Percentiles rank a stretch among this genome's conserved stretches.
Evolutionary conservation across 352 stramenopile genomes (phyloP).

Genomic region (Phytophthora podocarpi): DNA sequence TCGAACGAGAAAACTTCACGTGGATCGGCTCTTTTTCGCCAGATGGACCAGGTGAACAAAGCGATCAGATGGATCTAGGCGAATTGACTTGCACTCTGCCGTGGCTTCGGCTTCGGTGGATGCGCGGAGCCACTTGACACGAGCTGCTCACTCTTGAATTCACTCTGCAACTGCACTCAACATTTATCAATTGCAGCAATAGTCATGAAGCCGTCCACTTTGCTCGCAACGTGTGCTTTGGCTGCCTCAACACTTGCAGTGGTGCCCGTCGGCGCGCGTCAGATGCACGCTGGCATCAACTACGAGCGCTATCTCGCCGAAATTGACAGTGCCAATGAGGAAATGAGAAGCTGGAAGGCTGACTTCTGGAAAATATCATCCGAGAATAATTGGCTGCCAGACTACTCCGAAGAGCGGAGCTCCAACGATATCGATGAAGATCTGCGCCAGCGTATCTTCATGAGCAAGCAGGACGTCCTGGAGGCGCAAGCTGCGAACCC

Average conservation of each 20-base stretch:
- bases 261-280: slow-evolving; percentile 7
- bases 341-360: slow-evolving; percentile 44
- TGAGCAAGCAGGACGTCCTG: slow-evolving; percentile 48
- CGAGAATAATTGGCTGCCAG: slow-evolving; percentile 44
- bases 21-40: slow-evolving; percentile 19
- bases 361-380: slow-evolving; percentile 39
- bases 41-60: slow-evolving; percentile 18
- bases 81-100: slow-evolving; percentile 7
- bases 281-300: slow-evolving; percentile 53
- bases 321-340: slow-evolving; percentile 37
- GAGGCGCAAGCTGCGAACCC: slow-evolving; percentile 44
- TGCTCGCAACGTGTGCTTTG: slow-evolving; percentile 14
- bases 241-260: slow-evolving; percentile 19
- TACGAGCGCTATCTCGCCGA: slow-evolving; percentile 51
- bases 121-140: not conserved
- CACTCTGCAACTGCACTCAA: slow-evolving; percentile 7
- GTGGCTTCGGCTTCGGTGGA: slow-evolving; percentile 23
- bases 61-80: slow-evolving; percentile 26
- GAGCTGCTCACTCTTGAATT: slow-evolving; percentile 35
- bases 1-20: slow-evolving; percentile 17
- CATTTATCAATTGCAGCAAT: slow-evolving; percentile 1
- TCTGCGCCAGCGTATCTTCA: slow-evolving; percentile 53
- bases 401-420: slow-evolving; percentile 38
- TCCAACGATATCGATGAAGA: slow-evolving; percentile 49
- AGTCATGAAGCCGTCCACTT: slow-evolving; percentile 23